Conservation (phyloP, 2,329 filamentous ascomycete genomes). For the Hymenoscyphus fraxineus region DNA sequence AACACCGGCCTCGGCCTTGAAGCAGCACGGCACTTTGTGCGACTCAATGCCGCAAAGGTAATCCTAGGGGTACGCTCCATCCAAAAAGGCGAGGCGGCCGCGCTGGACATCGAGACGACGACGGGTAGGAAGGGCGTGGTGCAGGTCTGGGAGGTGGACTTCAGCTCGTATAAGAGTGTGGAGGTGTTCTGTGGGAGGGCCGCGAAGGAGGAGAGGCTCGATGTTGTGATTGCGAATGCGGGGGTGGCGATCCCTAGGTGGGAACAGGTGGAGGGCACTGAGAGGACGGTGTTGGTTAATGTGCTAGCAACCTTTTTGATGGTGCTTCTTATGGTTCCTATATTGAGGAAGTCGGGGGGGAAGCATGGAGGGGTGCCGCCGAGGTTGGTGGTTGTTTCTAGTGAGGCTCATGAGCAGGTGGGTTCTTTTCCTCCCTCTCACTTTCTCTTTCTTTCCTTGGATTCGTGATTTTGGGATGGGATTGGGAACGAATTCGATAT, state of each 20-base stretch:
- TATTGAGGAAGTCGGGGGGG: constrained; percentile 6
- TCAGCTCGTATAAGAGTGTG: constrained; percentile 14
- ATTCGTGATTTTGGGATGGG: neutral
- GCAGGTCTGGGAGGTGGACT: constrained; percentile 16
- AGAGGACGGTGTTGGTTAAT: constrained; percentile 25
- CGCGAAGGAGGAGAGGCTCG: constrained; percentile 34
- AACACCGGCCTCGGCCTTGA: constrained; percentile 42
- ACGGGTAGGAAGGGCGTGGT: neutral
- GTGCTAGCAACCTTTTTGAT: constrained; percentile 23
- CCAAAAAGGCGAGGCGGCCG: constrained; percentile 42
- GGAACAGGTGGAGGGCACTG: constrained; percentile 19
- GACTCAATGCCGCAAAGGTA: constrained; percentile 33
- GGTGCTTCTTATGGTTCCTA: constrained; percentile 20
- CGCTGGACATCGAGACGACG: constrained; percentile 30
- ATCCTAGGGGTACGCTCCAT: constrained; percentile 39
- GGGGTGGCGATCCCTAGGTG: constrained; percentile 17
- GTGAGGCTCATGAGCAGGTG: constrained; percentile 17
- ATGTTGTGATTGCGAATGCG: constrained; percentile 41
- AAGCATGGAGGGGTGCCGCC: constrained; percentile 2
- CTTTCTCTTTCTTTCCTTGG: constrained; percentile 19
- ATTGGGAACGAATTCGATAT: too few species aligned
- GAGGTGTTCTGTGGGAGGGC: constrained; percentile 7
- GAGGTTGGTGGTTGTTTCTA: constrained; percentile 14
- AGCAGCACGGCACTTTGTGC: constrained; percentile 35
- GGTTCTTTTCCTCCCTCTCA: constrained; percentile 16